Evolutionary conservation across 2,329 filamentous ascomycete genomes (phyloP), one percentile per base, ranked within the genome.

Genomic region (Cladorrhinum sp.): DNA sequence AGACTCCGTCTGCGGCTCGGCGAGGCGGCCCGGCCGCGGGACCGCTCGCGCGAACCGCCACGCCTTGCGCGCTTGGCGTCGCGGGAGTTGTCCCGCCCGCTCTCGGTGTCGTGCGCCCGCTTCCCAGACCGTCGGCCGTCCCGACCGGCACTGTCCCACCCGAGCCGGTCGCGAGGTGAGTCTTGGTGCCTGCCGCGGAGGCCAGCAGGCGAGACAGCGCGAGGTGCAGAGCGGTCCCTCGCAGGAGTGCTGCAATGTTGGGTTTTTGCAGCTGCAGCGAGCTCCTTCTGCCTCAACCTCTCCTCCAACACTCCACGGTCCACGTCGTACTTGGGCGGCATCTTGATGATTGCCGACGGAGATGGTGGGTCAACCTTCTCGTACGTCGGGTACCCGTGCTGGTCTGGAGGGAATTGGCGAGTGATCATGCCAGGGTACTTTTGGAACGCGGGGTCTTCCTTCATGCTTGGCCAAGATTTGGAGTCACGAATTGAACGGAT

Each of bases 361-460:
- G 65, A 60, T n/a, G 64, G 68, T n/a, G 64, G 65, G 7, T 46
- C 46, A 6, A 57, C 52, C 1, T 56, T 62, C 1, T 64, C 57
- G 48, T 71, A 73, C 1, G 64, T 67, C 1, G 65, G 58, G 50
- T 72, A 73, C n/a, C 69, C 64, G 55, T 70, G 65, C 1, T 64
- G 60, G 46, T 60, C 58, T 1, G 57, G 65, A 0, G 67, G 57
- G 16, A 73, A 73, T 3, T 61, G 61, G 0, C 67, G 64, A 9
- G 55, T 61, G 2, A 68, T 59, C 72, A 74, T 73, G 1, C 68
- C 69, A 16, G 58, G 56, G 51, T 69, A 70, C 16, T 53, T 59
- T 21, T 63, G 66, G 64, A 82, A 82, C 2, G 74, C 75, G 1
- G 80, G 79, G 65, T 82, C 80, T 33, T 74, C 68, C 62, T 77